A percentile compares a stretch with the other conserved stretches of the same genome.
These are phyloP conservation scores for Talaromyces sp. DNA, from an alignment of 2,329 filamentous ascomycete species.

Conservation along the genomic window DNA sequence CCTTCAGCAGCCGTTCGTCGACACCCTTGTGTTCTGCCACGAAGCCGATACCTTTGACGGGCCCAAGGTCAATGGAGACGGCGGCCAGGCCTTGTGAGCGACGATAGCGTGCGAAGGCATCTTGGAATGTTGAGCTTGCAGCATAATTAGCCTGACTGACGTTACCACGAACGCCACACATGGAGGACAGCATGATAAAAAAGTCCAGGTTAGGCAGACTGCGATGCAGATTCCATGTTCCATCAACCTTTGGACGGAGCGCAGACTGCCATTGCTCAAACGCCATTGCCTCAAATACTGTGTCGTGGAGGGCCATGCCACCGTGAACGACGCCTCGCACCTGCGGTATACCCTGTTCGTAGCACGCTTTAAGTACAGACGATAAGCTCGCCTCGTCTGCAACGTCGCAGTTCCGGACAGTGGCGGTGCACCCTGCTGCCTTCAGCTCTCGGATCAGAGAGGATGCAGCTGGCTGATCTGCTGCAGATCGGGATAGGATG, in stretches of 20 bases:
- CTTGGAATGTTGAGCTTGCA: conserved; percentile 23
- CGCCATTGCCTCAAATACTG: not conserved
- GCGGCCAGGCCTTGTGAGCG: conserved; percentile 20
- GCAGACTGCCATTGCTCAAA: not conserved
- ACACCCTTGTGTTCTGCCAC: conserved; percentile 3
- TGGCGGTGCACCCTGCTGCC: not conserved
- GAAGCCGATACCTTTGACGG: conserved; percentile 13
- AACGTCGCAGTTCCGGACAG: not conserved
- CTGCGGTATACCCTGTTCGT: not conserved
- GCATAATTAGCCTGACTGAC: conserved; percentile 24
- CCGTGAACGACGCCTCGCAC: conserved; percentile 11
- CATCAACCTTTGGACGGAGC: not conserved
- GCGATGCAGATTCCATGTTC: conserved; percentile 11
- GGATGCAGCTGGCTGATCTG: not conserved
- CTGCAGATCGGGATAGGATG: conserved; percentile 1
- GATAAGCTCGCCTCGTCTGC: conserved; percentile 10
- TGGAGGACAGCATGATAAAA: conserved; percentile 24
- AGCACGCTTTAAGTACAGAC: conserved; percentile 9
- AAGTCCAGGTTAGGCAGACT: conserved; percentile 24
- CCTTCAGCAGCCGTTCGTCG: not conserved
- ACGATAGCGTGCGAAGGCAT: conserved; percentile 24
- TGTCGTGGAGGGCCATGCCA: not conserved
- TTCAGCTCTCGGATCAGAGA: not conserved
- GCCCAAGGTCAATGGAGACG: conserved; percentile 24
- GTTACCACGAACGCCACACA: conserved; percentile 24